Conservation (phyloP, 345 rosid species). For the Populus deltoides region DNA sequence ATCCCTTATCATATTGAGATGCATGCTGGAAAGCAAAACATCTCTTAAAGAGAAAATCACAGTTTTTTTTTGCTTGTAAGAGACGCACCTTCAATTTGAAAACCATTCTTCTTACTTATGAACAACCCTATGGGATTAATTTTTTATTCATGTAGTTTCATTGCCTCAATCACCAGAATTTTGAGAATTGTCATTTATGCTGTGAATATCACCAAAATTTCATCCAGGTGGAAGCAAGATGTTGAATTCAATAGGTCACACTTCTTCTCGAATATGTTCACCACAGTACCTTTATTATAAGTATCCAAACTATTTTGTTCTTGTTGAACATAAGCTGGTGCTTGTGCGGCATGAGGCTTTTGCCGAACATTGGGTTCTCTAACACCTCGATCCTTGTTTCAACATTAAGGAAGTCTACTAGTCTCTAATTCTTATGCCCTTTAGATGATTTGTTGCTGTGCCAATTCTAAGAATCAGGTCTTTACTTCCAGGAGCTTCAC, state of each 20-base stretch:
- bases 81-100: neutral
- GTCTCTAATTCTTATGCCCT: neutral
- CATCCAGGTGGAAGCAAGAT: neutral
- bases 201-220: neutral
- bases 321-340: neutral
- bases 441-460: neutral
- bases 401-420: neutral
- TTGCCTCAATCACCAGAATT: neutral
- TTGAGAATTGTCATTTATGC: neutral
- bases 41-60: neutral
- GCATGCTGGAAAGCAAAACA: neutral
- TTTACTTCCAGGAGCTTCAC: neutral
- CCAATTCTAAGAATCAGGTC: neutral
- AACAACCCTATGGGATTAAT: neutral
- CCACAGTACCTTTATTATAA: neutral
- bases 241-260: neutral
- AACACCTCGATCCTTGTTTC: neutral
- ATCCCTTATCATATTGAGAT: neutral
- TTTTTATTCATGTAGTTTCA: neutral
- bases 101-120: neutral
- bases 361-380: neutral
- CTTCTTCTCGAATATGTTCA: neutral
- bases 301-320: neutral
- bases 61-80: neutral
- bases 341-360: neutral